Conservation (phyloP, 2,329 filamentous ascomycete genomes). For the Hypoxylon sp. region DNA sequence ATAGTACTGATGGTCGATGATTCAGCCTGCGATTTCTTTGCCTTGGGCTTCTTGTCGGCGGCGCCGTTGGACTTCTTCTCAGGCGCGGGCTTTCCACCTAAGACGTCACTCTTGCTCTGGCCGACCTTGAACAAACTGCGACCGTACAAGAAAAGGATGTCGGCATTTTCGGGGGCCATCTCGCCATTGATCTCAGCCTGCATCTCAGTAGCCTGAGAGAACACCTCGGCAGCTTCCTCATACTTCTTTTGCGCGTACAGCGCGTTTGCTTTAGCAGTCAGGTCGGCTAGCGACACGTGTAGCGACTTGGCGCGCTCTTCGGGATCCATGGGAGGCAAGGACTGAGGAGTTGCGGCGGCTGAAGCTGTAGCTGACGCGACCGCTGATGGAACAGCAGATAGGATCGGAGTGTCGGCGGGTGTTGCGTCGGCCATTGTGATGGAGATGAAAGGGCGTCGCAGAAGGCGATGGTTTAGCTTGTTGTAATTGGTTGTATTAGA, state of each 20-base stretch:
- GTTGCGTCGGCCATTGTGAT: slow-evolving; percentile 53
- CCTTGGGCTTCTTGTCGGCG: slow-evolving; percentile 57
- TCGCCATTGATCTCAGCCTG: slow-evolving; percentile 95
- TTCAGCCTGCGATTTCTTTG: slow-evolving; percentile 59
- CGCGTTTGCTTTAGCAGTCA: slow-evolving; percentile 84
- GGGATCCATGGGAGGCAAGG: slow-evolving; percentile 54
- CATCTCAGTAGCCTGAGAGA: slow-evolving; percentile 88
- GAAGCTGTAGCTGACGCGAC: slow-evolving; percentile 50
- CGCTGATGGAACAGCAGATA: slow-evolving; percentile 51
- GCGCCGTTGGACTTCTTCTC: slow-evolving; percentile 64
- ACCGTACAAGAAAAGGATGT: slow-evolving; percentile 94
- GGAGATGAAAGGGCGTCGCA: slow-evolving; percentile 13
- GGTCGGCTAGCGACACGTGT: slow-evolving; percentile 79
- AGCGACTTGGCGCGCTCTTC: slow-evolving; percentile 65
- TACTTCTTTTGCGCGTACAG: slow-evolving; percentile 94
- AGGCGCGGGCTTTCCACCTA: slow-evolving; percentile 82
- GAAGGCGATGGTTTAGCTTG: slow-evolving; percentile 10
- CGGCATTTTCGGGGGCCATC: slow-evolving; percentile 89
- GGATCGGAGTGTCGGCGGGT: slow-evolving; percentile 49
- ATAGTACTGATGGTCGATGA: slow-evolving; percentile 55
- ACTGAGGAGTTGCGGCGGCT: slow-evolving; percentile 51
- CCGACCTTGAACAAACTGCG: slow-evolving; percentile 94
- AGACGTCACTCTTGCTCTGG: slow-evolving; percentile 92
- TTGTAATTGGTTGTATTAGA: slow-evolving; percentile 17
- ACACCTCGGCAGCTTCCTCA: slow-evolving; percentile 86